Evolutionary conservation across 2,329 filamentous ascomycete genomes (phyloP), one percentile per base, ranked within the genome.

Genomic region (Neophaeococcomyces mojaviensis): DNA sequence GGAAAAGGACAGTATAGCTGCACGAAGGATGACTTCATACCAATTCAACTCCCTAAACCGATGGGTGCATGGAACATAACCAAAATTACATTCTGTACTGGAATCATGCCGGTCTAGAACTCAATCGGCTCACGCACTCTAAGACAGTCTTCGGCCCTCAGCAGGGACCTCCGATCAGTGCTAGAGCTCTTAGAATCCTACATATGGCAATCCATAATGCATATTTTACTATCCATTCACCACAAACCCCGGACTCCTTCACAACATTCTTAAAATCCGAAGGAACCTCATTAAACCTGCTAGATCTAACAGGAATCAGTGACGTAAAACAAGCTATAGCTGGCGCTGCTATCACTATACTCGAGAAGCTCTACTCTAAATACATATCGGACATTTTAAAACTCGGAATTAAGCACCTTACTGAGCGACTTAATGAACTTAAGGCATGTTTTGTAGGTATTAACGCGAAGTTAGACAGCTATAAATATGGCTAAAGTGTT

Each of bases 71-170:
- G n/a, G n/a, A n/a, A n/a, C n/a, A n/a, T n/a, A n/a, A 32, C n/a
- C 30, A n/a, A n/a, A 35, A 35, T n/a, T 35, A 35, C 33, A 35
- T 35, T n/a, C n/a, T 35, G 33, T 35, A 35, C n/a, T 35, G 33
- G 33, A 35, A 35, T n/a, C 33, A 35, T n/a, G 33, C n/a, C 33
- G 33, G 33, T 6, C 33, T 35, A 7, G 33, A 35, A n/a, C 33
- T 35, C 33, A 35, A 35, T 35, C 33, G 33, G 5, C 33, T 35
- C 6, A 35, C 33, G 6, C 33, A 35, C 33, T 35, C 33, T 5
- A 18, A 35, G 19, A 6, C 33, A 7, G n/a, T 35, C 33, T n/a
- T 7, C 6, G 33, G 33, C 5, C 33, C 33, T 35, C 33, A 35
- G 19, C 6, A n/a, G 5, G 33, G 33, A 35, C 33, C 6, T 35